Evolutionary conservation across 768 basidiomycete genomes (phyloP).

Genomic region (Megacollybia marginata): DNA sequence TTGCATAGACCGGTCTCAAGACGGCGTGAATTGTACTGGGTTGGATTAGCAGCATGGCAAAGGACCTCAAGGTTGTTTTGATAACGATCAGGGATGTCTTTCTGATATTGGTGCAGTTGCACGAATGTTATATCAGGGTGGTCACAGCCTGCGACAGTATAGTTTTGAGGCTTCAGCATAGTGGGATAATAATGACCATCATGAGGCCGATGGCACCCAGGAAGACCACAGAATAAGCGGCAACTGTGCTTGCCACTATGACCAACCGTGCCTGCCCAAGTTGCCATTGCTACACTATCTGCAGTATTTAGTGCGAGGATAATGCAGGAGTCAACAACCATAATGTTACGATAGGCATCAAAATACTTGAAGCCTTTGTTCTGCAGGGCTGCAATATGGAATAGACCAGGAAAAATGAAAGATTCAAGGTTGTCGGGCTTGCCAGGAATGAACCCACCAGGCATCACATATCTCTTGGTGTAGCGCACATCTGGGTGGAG

Average conservation of each 20-base stretch:
- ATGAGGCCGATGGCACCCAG: conserved; percentile 21
- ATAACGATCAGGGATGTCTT: conserved; percentile 1
- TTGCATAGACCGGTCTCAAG: conserved; percentile 19
- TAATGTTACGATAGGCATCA: conserved; percentile 15
- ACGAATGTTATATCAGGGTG: conserved; percentile 11
- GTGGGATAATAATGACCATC: conserved; percentile 26
- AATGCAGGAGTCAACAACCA: conserved; percentile 10
- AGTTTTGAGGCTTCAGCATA: conserved; percentile 17
- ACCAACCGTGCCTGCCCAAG: conserved; percentile 21
- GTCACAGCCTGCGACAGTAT: conserved; percentile 12
- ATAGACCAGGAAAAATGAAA: conserved; percentile 22
- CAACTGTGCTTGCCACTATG: conserved; percentile 25
- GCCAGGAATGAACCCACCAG: conserved; percentile 26
- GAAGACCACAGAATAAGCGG: conserved; percentile 20
- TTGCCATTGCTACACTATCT: conserved; percentile 19
- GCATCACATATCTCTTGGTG: conserved; percentile 22
- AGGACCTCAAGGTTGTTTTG: neutral
- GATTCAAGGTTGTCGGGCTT: conserved; percentile 29
- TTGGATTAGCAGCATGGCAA: neutral
- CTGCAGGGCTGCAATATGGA: conserved; percentile 28
- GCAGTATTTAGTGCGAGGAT: conserved; percentile 19
- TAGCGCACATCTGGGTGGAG: conserved; percentile 21
- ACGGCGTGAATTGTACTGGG: conserved; percentile 3
- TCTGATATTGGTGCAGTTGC: conserved; percentile 6
- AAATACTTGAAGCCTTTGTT: conserved; percentile 21